Conservation (phyloP, 192 early-diverging fungal species). For the Gigaspora rosea region DNA sequence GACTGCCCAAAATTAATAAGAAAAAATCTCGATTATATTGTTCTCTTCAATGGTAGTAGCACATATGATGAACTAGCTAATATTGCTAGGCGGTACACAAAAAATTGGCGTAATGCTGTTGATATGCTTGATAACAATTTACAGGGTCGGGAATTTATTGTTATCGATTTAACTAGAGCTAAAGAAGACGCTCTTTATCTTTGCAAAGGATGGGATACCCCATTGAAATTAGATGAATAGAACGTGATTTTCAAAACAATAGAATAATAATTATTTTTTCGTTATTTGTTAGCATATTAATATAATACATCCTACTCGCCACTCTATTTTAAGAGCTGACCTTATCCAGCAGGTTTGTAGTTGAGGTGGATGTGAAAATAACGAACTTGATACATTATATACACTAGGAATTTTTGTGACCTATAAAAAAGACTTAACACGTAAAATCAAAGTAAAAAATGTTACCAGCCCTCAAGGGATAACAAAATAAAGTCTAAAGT, state of each 20-base stretch:
- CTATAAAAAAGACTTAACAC: constrained; percentile 3
- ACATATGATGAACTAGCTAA: constrained; percentile 28
- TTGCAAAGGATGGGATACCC: not conserved
- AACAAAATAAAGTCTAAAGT: no score
- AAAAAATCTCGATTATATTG: no score
- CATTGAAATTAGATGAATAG: not conserved
- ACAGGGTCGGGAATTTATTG: constrained; percentile 21
- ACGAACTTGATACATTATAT: not conserved
- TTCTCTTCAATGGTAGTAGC: no score
- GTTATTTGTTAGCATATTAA: no score
- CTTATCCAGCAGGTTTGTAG: constrained; percentile 19
- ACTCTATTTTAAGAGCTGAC: constrained; percentile 18
- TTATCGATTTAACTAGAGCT: constrained; percentile 22
- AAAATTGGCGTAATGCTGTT: constrained; percentile 24
- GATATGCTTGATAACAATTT: constrained; percentile 30
- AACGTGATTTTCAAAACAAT: no score
- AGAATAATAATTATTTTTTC: no score
- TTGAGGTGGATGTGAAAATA: constrained; percentile 13
- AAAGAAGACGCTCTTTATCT: constrained; percentile 24
- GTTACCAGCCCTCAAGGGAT: no score
- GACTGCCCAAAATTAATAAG: no score
- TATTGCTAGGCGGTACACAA: constrained; percentile 23
- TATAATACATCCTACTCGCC: constrained; percentile 19
- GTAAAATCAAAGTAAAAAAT: no score
- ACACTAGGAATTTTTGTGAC: constrained; percentile 22